Evolutionary conservation across 768 basidiomycete genomes (phyloP).

Genomic region (Brasilioporus rufonigricans): DNA sequence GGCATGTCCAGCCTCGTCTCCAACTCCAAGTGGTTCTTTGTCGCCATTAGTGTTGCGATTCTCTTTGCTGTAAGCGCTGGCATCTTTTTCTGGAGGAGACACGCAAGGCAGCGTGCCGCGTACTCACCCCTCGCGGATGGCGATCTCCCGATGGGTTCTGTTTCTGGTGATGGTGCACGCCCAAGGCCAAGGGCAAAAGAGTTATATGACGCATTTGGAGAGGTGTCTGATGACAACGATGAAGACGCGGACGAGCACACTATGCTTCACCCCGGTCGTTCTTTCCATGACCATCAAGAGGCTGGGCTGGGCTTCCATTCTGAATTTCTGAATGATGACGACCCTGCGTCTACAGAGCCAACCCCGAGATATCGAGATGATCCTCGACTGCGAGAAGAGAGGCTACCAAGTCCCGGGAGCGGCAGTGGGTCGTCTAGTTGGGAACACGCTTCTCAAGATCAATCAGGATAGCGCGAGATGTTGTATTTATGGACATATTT

Average conservation of each 20-base stretch:
- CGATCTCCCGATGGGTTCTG: conserved; percentile 73
- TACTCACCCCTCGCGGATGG: conserved; percentile 66
- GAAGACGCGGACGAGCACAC: conserved; percentile 68
- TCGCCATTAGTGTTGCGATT: conserved; percentile 73
- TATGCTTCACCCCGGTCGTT: conserved; percentile 45
- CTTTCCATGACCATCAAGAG: conserved; percentile 33
- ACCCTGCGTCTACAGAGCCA: conserved; percentile 36
- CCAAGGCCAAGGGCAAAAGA: conserved; percentile 69
- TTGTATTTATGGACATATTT: conserved; percentile 23
- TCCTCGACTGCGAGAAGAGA: conserved; percentile 33
- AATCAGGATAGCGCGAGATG: conserved; percentile 16
- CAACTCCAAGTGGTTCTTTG: conserved; percentile 87
- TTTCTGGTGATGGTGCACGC: conserved; percentile 42
- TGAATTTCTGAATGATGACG: conserved; percentile 82
- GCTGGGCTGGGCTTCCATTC: conserved; percentile 63
- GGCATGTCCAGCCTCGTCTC: conserved; percentile 70
- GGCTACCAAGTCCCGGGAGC: conserved; percentile 34
- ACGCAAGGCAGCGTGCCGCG: conserved; percentile 37
- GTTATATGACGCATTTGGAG: conserved; percentile 95
- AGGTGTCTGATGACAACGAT: conserved; percentile 81
- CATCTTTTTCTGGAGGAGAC: conserved; percentile 79
- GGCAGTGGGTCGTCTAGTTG: conserved; percentile 64
- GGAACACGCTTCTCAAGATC: conserved; percentile 61
- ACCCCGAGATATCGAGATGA: conserved; percentile 51
- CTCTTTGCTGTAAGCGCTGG: conserved; percentile 69